These are phyloP conservation scores for Gloeophyllum trabeum DNA, from an alignment of 768 basidiomycete genomes.

Conservation along the genomic window DNA sequence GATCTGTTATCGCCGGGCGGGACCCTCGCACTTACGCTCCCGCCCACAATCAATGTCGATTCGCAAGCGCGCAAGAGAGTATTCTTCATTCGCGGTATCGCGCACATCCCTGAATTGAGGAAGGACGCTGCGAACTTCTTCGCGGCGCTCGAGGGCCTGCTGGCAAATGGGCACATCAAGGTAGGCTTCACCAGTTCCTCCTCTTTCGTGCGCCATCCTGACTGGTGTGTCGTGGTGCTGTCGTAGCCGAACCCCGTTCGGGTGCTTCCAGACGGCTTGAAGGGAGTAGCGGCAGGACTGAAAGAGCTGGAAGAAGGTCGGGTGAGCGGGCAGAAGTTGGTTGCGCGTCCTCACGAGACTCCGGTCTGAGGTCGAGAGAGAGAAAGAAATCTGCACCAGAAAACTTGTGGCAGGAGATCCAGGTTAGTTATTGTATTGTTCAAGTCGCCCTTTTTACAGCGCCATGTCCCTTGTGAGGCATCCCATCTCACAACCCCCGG, in stretches of 20 bases:
- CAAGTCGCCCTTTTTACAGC: too few relatives aligned
- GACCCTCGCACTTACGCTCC: conserved; percentile 16
- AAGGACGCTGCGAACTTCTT: conserved; percentile 10
- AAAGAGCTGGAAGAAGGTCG: not conserved
- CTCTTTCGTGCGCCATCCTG: not conserved
- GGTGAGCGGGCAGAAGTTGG: not conserved
- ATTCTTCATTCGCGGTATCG: conserved; percentile 5
- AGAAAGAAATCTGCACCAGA: too few relatives aligned
- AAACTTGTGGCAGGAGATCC: too few relatives aligned
- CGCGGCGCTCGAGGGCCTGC: conserved; percentile 7
- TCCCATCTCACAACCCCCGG: too few relatives aligned
- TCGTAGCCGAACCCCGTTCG: not conserved
- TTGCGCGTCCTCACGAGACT: not conserved
- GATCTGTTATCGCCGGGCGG: conserved; percentile 26
- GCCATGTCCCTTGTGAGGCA: too few relatives aligned
- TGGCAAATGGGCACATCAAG: conserved; percentile 11
- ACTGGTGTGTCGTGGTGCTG: not conserved
- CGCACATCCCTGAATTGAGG: conserved; percentile 4
- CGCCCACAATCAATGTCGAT: not conserved
- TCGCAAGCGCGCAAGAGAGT: not conserved
- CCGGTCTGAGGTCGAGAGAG: too few relatives aligned
- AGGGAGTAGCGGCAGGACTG: not conserved
- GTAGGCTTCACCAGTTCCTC: conserved; percentile 4
- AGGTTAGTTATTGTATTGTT: too few relatives aligned
- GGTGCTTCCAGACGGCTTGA: not conserved